Conservation (phyloP, 768 basidiomycete genomes). For the Porphyrellus cyaneotinctus region DNA sequence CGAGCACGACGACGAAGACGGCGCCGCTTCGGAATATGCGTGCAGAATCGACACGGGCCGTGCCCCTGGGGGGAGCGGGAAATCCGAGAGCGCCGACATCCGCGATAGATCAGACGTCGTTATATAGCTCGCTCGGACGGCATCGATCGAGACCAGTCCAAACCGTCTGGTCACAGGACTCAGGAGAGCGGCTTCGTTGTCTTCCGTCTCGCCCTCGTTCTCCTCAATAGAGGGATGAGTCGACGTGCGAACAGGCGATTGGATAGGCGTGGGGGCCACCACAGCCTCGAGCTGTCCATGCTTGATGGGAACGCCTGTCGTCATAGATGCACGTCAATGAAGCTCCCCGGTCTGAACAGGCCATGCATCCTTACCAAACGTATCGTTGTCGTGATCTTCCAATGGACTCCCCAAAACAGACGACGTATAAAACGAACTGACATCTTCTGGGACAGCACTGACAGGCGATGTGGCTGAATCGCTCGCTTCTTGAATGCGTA, state of each 20-base stretch:
- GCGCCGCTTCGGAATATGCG: slow-evolving; percentile 37
- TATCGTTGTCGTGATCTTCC: slow-evolving; percentile 26
- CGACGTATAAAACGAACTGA: slow-evolving; percentile 21
- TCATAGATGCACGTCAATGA: neutral
- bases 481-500: slow-evolving; percentile 7
- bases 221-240: slow-evolving; percentile 22
- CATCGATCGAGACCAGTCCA: slow-evolving; percentile 29
- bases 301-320: slow-evolving; percentile 24
- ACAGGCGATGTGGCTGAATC: neutral
- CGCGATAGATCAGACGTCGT: slow-evolving; percentile 57
- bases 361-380: slow-evolving; percentile 22
- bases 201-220: slow-evolving; percentile 1
- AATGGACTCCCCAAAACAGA: slow-evolving; percentile 15
- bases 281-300: slow-evolving; percentile 15
- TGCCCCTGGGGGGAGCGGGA: slow-evolving; percentile 56
- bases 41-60: slow-evolving; percentile 39
- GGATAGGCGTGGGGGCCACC: slow-evolving; percentile 12
- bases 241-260: slow-evolving; percentile 13
- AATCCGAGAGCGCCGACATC: slow-evolving; percentile 72
- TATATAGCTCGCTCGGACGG: slow-evolving; percentile 52
- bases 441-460: slow-evolving; percentile 23
- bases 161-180: slow-evolving; percentile 18
- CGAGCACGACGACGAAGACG: slow-evolving; percentile 1
- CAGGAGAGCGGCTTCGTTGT: slow-evolving; percentile 3
- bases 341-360: neutral